Percentiles rank a stretch among this genome's conserved stretches.
Conservation (phyloP, 768 basidiomycete genomes). For the Lanmaoa pseudosensibilis region DNA sequence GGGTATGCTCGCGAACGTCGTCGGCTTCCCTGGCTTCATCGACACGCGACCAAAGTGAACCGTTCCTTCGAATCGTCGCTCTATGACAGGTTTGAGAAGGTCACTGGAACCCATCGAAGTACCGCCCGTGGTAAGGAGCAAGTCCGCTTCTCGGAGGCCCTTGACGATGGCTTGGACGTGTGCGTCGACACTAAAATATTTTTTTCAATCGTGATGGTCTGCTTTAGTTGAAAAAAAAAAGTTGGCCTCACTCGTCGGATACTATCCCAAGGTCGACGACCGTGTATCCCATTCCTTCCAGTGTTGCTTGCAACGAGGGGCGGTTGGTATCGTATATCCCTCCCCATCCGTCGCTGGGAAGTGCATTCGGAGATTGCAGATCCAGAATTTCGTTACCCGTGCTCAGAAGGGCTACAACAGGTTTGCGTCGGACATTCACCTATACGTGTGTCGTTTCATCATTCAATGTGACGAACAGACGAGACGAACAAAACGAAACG, state of each 20-base stretch:
- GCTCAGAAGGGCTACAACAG: slow-evolving; percentile 76
- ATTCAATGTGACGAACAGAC: neutral
- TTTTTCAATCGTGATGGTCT: neutral
- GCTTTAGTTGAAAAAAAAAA: neutral
- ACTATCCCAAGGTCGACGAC: slow-evolving; percentile 83
- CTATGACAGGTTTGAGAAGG: slow-evolving; percentile 85
- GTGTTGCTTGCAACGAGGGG: slow-evolving; percentile 68
- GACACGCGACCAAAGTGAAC: slow-evolving; percentile 86
- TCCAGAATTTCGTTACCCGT: slow-evolving; percentile 84
- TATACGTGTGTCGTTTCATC: slow-evolving; percentile 27
- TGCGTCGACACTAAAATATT: slow-evolving; percentile 45
- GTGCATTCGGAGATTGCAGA: slow-evolving; percentile 44
- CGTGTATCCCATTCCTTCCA: slow-evolving; percentile 72
- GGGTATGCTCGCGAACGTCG: slow-evolving; percentile 83
- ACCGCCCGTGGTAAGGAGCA: slow-evolving; percentile 84
- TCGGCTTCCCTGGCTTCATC: slow-evolving; percentile 86
- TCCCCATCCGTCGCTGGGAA: slow-evolving; percentile 50
- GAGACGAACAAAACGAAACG: neutral
- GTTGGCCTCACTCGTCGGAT: slow-evolving; percentile 57
- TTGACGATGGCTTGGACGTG: slow-evolving; percentile 57
- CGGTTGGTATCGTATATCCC: slow-evolving; percentile 87
- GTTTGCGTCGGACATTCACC: slow-evolving; percentile 71
- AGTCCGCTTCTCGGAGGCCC: slow-evolving; percentile 64
- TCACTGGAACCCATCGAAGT: slow-evolving; percentile 92
- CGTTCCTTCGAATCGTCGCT: slow-evolving; percentile 70